Evolutionary conservation across 176 grass and related monocot species (phyloP), one percentile per base, ranked within the genome.

Genomic region (Coix lacrymajobi): DNA sequence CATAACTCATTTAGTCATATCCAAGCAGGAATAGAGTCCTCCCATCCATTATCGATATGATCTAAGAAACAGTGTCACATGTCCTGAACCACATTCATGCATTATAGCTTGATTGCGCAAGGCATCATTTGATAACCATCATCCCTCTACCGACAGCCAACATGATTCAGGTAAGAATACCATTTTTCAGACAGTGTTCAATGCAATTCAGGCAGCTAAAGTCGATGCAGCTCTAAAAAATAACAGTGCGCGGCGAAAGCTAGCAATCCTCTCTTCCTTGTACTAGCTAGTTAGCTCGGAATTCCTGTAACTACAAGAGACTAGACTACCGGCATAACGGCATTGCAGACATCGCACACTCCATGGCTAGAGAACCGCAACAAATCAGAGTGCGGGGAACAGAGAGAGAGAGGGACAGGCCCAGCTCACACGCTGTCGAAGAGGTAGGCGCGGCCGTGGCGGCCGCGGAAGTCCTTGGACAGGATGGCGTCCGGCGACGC

Each of bases 391-490:
- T 2, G 9, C 1, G 16, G 0, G 26, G 30, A 5, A 9, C 43
- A 71, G 22, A 83, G 19, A 51, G 65, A 48, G 17, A 75, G 43
- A 48, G 43, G 52, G 38, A 40, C 54, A 80, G 40, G 70, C 41
- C 34, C 36, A 66, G 60, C 92, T 97, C 81, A 97, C 95, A 91
- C 95, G 71, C 81, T 81, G 54, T 84, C 82, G 84, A 97, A 94
- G 83, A 94, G 95, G 69, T 97, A 94, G 67, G 95, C 95, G 45
- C 73, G 90, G 32, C 95, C 95, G 58, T 75, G 83, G 29, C 85
- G 90, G 31, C 95, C 95, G 45, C 76, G 83, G 83, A 97, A 97
- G 2, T 91, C 89, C 86, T 97, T 97, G 73, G 95, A 97, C 32
- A 94, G 22, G 69, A 97, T 89, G 71, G 83, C 89, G 44, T 94